Evolutionary conservation across 306 rosid species (phyloP), one percentile per base, ranked within the genome.

Genomic region (Cucumis cinereus): DNA sequence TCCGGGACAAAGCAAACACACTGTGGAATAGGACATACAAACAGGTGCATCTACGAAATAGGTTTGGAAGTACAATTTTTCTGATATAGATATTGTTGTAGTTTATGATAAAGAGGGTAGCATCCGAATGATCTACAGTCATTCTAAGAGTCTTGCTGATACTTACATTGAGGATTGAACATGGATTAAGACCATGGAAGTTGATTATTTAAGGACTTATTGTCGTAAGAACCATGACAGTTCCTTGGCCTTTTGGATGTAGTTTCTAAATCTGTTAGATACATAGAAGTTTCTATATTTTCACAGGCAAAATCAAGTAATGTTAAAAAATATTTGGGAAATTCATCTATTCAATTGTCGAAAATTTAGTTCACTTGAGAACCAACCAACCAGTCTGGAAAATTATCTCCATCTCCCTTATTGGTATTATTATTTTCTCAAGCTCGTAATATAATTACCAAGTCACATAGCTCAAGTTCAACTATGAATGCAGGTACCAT

Each of bases 401-500:
- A 40, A 40, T 20, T 20, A 38, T 11, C 73, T 66, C 53, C 33
- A 66, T 66, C 73, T 40, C 26, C 26, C 19, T n/a, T 24, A 5
- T 24, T 24, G 36, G 20, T 40, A 36, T 8, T 19, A 35, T 17
- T 22, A 1, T 23, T 69, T 43, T 45, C 75, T 13, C 38, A 1
- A 14, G 59, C 24, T 45, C 58, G 8, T 16, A 47, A 30, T 71
- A 49, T 17, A 47, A 10, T 20, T 50, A 47, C 10, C 53, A 28
- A 28, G 60, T 36, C 26, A 19, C 71, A 77, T 74, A 61, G 70
- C n/a, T 73, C 62, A 58, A 64, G 59, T 77, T 64, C 59, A 28
- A 81, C 79, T 62, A 57, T 77, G 62, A 77, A 81, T 77, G 78
- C 80, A 95, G 99, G 99, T 75, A 95, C 99, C 41, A 83, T 95